Evolutionary conservation across 1,284 basidiomycete genomes (phyloP), one percentile per base, ranked within the genome.

Genomic region (Moesziomyces sp.): DNA sequence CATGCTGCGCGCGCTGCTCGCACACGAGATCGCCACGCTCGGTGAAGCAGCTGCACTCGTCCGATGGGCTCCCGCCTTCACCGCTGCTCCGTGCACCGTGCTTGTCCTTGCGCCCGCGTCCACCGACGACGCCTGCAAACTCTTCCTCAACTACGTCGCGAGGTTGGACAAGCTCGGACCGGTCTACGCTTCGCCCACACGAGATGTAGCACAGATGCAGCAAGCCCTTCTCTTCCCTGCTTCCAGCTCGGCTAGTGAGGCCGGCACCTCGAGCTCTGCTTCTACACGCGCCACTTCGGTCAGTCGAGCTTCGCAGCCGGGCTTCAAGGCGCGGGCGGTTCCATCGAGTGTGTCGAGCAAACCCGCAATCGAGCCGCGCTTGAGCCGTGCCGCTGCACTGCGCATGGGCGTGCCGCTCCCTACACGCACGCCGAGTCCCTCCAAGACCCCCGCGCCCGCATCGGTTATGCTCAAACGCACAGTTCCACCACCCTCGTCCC

Each of bases 331-430:
- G 3, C 44, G 58, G 1, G 42, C 47, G 18, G 40, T 61, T 23
- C 60, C 56, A 1, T 21, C 45, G 5, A 81, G 40, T 14, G 73
- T 21, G 81, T 84, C 44, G 80, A 85, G 35, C 4, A 82, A 86
- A 18, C 91, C 93, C 0, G 88, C 89, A 69, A 92, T 92, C 64
- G 87, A 89, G 24, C 93, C 93, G 0, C 90, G 93, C 42, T 90
- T 89, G 61, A 91, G 91, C 9, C 89, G 89, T 57, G 89, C 92
- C 0, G 91, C 93, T 0, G 89, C 91, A 0, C 47, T 65, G 30
- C 51, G 62, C 1, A 65, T 65, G 62, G 56, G 62, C 9, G 38
- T 58, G 1, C 23, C 38, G 16, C 52, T 65, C 3, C 42, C 55
- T 0, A 13, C 21, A 9, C 57, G 70, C n/a, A 50, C 57, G 3